A percentile compares a stretch with the other conserved stretches of the same genome.
Conservation (phyloP, 176 grass and related monocot species). For the Juncus effusus region DNA sequence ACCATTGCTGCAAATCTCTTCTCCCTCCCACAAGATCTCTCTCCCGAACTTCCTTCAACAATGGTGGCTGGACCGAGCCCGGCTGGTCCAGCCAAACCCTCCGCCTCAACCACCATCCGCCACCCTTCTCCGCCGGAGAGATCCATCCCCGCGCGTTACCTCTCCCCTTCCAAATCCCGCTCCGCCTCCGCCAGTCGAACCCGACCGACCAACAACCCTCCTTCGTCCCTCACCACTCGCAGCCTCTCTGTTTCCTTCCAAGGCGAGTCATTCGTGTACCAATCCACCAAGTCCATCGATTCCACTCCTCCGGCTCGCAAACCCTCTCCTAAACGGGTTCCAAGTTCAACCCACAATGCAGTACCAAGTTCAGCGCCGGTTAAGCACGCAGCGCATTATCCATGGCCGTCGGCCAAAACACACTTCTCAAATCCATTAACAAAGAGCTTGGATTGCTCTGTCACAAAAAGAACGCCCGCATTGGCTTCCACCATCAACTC, state of each 20-base stretch:
- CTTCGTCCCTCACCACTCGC: conserved; percentile 57
- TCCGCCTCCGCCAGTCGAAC: conserved; percentile 64
- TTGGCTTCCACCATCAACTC: conserved; percentile 59
- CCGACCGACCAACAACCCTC: conserved; percentile 28
- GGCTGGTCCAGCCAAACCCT: conserved; percentile 49
- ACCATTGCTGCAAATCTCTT: conserved; percentile 19
- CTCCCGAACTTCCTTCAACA: conserved; percentile 39
- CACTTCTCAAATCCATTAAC: conserved; percentile 56
- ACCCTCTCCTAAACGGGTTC: conserved; percentile 29
- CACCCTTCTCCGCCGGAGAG: conserved; percentile 24
- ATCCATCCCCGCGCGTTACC: conserved; percentile 45
- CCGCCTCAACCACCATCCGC: conserved; percentile 33
- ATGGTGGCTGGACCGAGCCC: conserved; percentile 58
- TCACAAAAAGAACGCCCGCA: conserved; percentile 49
- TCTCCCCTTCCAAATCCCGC: conserved; percentile 45
- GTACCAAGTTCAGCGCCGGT: conserved; percentile 30
- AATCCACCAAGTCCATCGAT: conserved; percentile 69
- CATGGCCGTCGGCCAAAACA: conserved; percentile 60
- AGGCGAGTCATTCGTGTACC: conserved; percentile 83
- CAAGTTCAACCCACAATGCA: conserved; percentile 36
- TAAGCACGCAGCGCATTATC: conserved; percentile 36
- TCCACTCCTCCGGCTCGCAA: conserved; percentile 56
- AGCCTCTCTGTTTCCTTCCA: conserved; percentile 99
- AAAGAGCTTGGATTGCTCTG: conserved; percentile 79
- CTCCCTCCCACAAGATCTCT: conserved; percentile 23